Base-by-base conservation (phyloP, 1,139 yeast species). In the Komagataea norvegica region DNA sequence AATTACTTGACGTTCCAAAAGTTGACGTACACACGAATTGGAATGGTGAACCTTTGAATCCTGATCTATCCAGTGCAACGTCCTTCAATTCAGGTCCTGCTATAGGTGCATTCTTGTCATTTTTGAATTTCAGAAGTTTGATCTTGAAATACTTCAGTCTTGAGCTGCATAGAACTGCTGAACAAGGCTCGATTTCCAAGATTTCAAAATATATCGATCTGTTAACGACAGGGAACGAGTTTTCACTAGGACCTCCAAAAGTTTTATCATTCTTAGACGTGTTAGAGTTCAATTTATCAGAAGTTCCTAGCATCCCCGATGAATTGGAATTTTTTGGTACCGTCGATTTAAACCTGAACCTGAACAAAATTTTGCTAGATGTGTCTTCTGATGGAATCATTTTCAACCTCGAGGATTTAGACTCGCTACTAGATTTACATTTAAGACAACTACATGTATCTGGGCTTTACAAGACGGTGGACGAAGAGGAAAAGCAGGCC, bases 201-300 rank as follows among this genome's bases (percentile, higher is more conserved):
- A 72, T 76, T 20, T 67, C 70, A 18, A 64, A 68, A 19, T 82
- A 82, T 47, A 64, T 79, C 24, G 65, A 70, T 4, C 55, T 69
- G 7, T 62, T 88, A 28, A 71, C 79, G 44, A 65, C 74, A 46
- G 49, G 49, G 5, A 38, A 52, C 44, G 45, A 55, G 38, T 51
- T 55, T 41, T 44, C 48, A 24, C 39, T 55, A 14, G 70, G 70
- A 11, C 71, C 86, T 0, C 81, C 89, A 0, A 76, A 74, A 45
- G 66, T 86, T 1, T 65, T 86, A 41, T 72, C 78, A 20, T 79
- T 82, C 46, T 65, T 87, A 51, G 95, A 85, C 58, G 67, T 82
- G 4, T 61, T 84, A 41, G 84, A 81, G 48, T 77, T 61, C 41
- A 62, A 67, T 22, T 60, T 63, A 37, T 50, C 57, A 11, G 64